These are phyloP conservation scores for Emergomyces pasteurianus DNA, from an alignment of 2,329 filamentous ascomycete genomes.

Conservation along the genomic window DNA sequence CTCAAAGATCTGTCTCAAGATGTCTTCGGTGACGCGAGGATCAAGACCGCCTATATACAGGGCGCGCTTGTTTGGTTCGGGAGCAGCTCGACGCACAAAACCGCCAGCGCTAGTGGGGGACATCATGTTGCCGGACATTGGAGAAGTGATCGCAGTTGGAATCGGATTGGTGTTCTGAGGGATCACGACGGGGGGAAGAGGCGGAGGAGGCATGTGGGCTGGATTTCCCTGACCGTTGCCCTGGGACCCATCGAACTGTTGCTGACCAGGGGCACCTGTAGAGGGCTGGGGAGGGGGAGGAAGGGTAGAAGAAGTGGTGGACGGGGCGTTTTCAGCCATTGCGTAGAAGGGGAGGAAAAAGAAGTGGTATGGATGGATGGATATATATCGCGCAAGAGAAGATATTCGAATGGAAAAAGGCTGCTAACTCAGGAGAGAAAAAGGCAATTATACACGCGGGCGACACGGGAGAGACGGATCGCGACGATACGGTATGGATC, in stretches of 20 bases:
- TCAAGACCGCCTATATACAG: constrained; percentile 93
- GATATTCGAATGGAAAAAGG: constrained; percentile 12
- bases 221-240: constrained; percentile 55
- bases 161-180: constrained; percentile 95
- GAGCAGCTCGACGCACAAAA: constrained; percentile 78
- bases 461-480: constrained; percentile 2
- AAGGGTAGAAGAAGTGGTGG: constrained; percentile 52
- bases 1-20: constrained; percentile 95
- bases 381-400: constrained; percentile 10
- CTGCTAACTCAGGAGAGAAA: constrained; percentile 10
- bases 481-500: not conserved
- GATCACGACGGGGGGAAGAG: constrained; percentile 72
- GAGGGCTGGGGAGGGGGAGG: constrained; percentile 57
- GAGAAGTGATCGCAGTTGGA: constrained; percentile 81
- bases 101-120: constrained; percentile 74
- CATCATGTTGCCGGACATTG: constrained; percentile 66
- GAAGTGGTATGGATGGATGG: not conserved
- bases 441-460: constrained; percentile 3
- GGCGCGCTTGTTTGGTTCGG: constrained; percentile 96
- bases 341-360: constrained; percentile 21
- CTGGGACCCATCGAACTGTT: constrained; percentile 59
- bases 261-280: constrained; percentile 56
- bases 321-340: constrained; percentile 69
- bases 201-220: constrained; percentile 76
- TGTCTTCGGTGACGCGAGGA: constrained; percentile 88